Base-by-base conservation (phyloP, 1,284 basidiomycete genomes). In the Irpex rosettiformis region DNA sequence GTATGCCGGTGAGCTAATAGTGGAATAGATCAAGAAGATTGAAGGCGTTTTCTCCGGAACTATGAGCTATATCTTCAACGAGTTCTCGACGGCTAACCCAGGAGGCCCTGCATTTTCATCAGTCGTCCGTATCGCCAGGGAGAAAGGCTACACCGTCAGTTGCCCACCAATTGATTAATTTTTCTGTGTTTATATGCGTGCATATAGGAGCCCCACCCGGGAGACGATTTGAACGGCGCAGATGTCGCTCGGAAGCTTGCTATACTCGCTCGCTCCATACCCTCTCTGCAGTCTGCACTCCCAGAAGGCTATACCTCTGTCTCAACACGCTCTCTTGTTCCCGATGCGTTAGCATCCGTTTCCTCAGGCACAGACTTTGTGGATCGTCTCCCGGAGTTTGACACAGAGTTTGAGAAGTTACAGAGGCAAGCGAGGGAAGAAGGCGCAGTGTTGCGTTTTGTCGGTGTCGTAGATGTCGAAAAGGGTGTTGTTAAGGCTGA, bases 51-150 rank as follows among this genome's bases (percentile, higher is more conserved):
- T 96, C 73, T 94, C 91, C 6, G 96, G 96, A 3, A 99, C 96
- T 0, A 86, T 99, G 79, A 94, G 91, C 70, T 99, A 99, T 79
- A 98, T 99, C 76, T 99, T 99, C 82, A 99, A 99, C 77, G 89
- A 95, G 65, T 99, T 95, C 73, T 94, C 91, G 3, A 85, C 82
- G 0, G 83, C 83, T 0, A 75, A 76, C 22, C 73, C 78, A 24
- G 80, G 77, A 49, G 84, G 86, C 0, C 84, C 86, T 0, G 75
- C 77, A 40, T 98, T 99, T 75, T 96, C 93, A 2, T 88, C 93
- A 18, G 89, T 99, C 53, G 96, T 99, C 64, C 85, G 85, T 64
- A 74, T 89, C 43, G 97, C 97, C 13, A 90, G 94, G 58, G 90
- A 93, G 67, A 92, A 93, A 66, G 97, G 96, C 0, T 99, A 96